phyloP scores from a whole-genome alignment of 345 rosid species.

The Turritis glabra region DNA sequence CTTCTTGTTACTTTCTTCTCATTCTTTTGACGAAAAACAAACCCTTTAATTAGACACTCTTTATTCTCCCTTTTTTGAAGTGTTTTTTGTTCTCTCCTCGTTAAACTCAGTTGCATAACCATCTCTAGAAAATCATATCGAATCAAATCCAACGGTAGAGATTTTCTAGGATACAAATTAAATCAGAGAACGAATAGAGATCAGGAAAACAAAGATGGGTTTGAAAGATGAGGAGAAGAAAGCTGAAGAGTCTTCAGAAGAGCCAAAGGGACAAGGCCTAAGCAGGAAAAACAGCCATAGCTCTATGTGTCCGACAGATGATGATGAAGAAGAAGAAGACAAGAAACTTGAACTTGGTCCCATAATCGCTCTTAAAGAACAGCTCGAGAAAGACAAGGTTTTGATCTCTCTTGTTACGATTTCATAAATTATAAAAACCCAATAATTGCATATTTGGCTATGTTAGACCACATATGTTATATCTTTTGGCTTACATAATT shows the following conservation, averaged over 20 bases:
- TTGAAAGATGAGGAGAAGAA: slow-evolving; percentile 29
- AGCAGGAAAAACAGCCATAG: slow-evolving; percentile 42
- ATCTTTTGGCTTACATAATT: not conserved
- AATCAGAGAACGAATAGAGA: slow-evolving; percentile 14
- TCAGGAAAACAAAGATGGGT: slow-evolving; percentile 29
- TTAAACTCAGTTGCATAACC: slow-evolving; percentile 22
- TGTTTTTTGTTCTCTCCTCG: slow-evolving; percentile 10
- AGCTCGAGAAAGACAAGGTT: slow-evolving; percentile 44
- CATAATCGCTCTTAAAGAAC: slow-evolving; percentile 46
- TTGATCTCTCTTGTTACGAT: not conserved
- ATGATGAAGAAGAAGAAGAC: slow-evolving; percentile 39
- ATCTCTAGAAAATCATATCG: not conserved
- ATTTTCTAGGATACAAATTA: not conserved
- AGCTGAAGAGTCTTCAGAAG: slow-evolving; percentile 29
- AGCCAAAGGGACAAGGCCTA: slow-evolving; percentile 9
- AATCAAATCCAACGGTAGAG: slow-evolving; percentile 1
- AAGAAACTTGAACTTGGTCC: slow-evolving; percentile 43
- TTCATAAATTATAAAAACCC: not conserved
- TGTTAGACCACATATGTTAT: slow-evolving; percentile 2
- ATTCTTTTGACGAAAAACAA: not conserved
- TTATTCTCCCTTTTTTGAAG: not conserved
- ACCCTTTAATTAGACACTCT: not conserved
- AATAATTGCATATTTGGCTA: not conserved
- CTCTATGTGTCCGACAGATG: slow-evolving; percentile 36
- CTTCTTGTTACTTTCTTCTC: slow-evolving; percentile 24